phyloP scores from a whole-genome alignment of 208 protist species.

The Vickermania spadyakhi region DNA sequence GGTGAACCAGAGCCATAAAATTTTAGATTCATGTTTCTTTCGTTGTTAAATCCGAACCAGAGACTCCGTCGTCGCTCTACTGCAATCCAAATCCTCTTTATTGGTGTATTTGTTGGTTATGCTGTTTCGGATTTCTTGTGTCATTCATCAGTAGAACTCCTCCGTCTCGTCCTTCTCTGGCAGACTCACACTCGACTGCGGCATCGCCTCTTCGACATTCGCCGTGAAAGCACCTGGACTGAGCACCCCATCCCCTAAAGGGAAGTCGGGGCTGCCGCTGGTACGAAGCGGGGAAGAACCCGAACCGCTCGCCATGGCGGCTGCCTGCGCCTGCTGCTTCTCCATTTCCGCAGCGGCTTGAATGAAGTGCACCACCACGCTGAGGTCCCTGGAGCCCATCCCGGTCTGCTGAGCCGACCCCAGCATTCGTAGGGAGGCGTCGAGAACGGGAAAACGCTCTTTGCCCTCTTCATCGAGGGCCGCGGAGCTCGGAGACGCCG shows the following conservation, averaged over 20 bases:
- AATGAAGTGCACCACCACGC: constrained; percentile 73
- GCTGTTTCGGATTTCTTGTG: too few species aligned
- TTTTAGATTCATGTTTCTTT: too few species aligned
- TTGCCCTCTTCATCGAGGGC: constrained; percentile 21
- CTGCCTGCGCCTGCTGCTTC: constrained; percentile 14
- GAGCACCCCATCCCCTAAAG: constrained; percentile 5
- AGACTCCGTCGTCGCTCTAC: too few species aligned
- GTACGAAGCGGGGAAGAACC: too few species aligned
- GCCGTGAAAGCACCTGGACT: constrained; percentile 7
- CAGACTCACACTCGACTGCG: not conserved
- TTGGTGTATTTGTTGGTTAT: too few species aligned
- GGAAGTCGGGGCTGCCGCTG: too few species aligned
- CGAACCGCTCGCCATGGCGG: constrained; percentile 1
- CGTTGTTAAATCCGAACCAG: too few species aligned
- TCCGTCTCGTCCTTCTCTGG: constrained; percentile 30
- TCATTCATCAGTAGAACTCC: constrained; percentile 51
- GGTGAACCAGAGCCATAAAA: too few species aligned
- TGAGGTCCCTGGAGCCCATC: constrained; percentile 66
- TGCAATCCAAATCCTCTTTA: too few species aligned
- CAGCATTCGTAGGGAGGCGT: constrained; percentile 66
- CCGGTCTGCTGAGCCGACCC: constrained; percentile 54
- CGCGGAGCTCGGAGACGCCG: not conserved
- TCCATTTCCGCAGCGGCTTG: constrained; percentile 45
- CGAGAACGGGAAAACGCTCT: constrained; percentile 65
- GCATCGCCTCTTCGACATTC: not conserved